Evolutionary conservation across 495 filamentous ascomycete species (phyloP).

Genomic region (Neurospora discreta): DNA sequence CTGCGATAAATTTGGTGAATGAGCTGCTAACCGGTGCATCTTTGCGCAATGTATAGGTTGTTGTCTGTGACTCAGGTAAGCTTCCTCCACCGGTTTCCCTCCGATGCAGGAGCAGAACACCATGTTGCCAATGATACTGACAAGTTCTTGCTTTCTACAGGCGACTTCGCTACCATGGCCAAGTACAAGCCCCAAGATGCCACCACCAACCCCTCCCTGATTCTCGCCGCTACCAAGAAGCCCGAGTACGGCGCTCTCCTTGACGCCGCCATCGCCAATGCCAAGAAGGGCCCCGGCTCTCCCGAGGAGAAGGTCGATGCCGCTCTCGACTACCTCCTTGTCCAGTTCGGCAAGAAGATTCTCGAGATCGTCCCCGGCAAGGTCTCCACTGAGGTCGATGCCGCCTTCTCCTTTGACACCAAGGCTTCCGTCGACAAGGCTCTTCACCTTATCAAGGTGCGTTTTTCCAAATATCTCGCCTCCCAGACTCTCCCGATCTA

Average conservation of each 20-base stretch:
- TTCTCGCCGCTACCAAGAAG: conserved; percentile 97
- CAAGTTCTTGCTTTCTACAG: neutral
- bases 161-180: conserved; percentile 58
- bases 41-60: conserved; percentile 44
- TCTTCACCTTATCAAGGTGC: conserved; percentile 89
- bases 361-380: conserved; percentile 94
- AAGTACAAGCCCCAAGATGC: conserved; percentile 99
- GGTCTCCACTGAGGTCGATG: conserved; percentile 98
- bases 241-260: conserved; percentile 88
- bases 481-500: neutral
- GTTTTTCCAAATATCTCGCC: conserved; percentile 10
- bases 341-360: conserved; percentile 97
- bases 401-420: conserved; percentile 90
- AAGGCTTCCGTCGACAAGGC: conserved; percentile 90
- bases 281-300: conserved; percentile 58
- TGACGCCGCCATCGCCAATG: conserved; percentile 74
- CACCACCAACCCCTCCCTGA: conserved; percentile 97
- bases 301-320: conserved; percentile 70
- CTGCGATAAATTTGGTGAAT: neutral
- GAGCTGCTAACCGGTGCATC: conserved; percentile 16
- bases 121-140: neutral
- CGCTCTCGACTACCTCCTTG: conserved; percentile 83
- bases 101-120: neutral
- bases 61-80: conserved; percentile 95
- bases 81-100: neutral